Evolutionary conservation across 257 asterid species (phyloP), one percentile per base, ranked within the genome.

Genomic region (Coffea canephora): DNA sequence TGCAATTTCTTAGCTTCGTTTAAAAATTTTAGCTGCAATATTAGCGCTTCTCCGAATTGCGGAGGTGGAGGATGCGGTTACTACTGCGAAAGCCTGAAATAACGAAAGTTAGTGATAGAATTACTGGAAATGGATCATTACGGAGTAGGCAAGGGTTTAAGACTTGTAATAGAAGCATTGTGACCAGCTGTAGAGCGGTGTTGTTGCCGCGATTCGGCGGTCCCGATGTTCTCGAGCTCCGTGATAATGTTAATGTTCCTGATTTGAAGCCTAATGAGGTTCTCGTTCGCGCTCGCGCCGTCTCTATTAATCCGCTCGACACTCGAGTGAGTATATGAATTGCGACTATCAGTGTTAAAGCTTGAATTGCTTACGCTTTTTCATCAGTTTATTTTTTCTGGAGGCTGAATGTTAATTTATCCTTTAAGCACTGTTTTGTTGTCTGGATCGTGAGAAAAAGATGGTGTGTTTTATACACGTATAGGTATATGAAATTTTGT

Each of bases 291-390:
- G 86, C 97, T 84, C 91, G 96, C 77, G 99, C 99, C 57, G 97
- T 96, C 85, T 94, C 99, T 8, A 87, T 94, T 86, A 96, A 96
- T 87, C 99, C 98, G 74, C 97, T 96, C 82, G 98, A 96, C 84
- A 83, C 89, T 76, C 87, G 96, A 82, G 97, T 94, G 41, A 84
- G 98, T 65, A 25, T 2, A 88, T 21, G 75, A 25, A 12, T 4
- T 77, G 31, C 8, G 13, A 25, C 6, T 71, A 1, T 41, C 8
- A 41, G 15, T 43, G 10, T 21, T 8, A 39, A 59, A 75, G 36
- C 70, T 74, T 34, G n/a, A 23, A 75, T 86, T 55, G 10, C 65
- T 55, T 16, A 4, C 16, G 62, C 23, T 0, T 18, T 55, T 66
- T 66, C 21, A 8, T 45, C 7, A 3, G 10, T 69, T 69, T 25